Percentiles rank a stretch among this genome's conserved stretches.
Evolutionary conservation across 495 filamentous ascomycete species (phyloP).

Genomic region (Thozetella sp.): DNA sequence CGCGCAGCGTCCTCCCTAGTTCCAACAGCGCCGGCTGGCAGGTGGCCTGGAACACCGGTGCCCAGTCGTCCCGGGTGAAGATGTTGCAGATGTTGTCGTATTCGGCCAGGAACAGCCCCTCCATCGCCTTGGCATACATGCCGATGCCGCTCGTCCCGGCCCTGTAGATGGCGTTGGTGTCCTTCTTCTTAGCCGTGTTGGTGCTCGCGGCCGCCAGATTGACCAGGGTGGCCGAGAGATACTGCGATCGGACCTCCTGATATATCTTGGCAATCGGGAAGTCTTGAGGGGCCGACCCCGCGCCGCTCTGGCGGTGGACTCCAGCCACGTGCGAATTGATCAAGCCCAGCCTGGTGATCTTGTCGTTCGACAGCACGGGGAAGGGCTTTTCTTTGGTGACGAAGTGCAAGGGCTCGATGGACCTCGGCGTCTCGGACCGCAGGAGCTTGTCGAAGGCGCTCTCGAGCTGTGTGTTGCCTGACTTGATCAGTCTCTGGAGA

Average conservation of each 20-base stretch:
- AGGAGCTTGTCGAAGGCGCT: slow-evolving; percentile 76
- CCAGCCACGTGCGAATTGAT: slow-evolving; percentile 50
- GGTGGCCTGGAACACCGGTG: slow-evolving; percentile 72
- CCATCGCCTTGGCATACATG: slow-evolving; percentile 84
- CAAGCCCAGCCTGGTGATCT: slow-evolving; percentile 45
- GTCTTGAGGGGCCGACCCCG: slow-evolving; percentile 55
- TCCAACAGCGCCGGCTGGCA: slow-evolving; percentile 75
- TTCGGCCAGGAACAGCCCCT: slow-evolving; percentile 82
- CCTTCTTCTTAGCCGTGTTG: slow-evolving; percentile 82
- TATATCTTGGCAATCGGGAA: slow-evolving; percentile 73
- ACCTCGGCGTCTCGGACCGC: slow-evolving; percentile 64
- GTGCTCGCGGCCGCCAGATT: slow-evolving; percentile 88
- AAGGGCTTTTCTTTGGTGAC: slow-evolving; percentile 78
- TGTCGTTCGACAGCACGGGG: slow-evolving; percentile 48
- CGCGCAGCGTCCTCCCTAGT: slow-evolving; percentile 81
- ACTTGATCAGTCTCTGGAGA: slow-evolving; percentile 72
- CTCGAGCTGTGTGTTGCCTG: slow-evolving; percentile 80
- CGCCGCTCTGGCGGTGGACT: slow-evolving; percentile 23
- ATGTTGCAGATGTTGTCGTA: slow-evolving; percentile 85
- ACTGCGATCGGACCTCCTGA: slow-evolving; percentile 81
- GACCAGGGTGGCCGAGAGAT: slow-evolving; percentile 74
- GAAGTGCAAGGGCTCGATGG: slow-evolving; percentile 88
- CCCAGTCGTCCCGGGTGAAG: slow-evolving; percentile 84
- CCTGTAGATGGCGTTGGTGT: slow-evolving; percentile 78
- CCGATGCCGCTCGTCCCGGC: slow-evolving; percentile 93